phyloP scores from a whole-genome alignment of 139 green algal genomes.

The Chlamydomonas sp. region DNA sequence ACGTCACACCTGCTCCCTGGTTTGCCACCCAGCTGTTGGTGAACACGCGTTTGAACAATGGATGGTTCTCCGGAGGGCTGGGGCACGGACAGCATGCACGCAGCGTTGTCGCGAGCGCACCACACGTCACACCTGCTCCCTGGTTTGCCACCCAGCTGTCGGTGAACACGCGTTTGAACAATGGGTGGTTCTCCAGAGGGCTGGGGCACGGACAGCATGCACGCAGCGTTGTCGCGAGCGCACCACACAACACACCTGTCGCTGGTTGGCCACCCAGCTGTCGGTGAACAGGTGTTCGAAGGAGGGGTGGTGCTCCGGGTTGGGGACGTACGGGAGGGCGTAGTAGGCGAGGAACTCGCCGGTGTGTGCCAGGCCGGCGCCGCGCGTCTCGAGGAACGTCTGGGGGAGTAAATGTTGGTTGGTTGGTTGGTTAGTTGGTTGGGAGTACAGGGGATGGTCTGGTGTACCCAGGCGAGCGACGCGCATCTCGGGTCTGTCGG shows the following conservation, averaged over 20 bases:
- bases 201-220: no score
- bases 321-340: conserved; percentile 30
- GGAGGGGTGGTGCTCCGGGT: conserved; percentile 34
- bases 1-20: no score
- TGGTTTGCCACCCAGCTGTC: conserved; percentile 20
- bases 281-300: conserved; percentile 30
- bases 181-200: conserved; percentile 36
- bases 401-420: no score
- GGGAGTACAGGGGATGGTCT: no score
- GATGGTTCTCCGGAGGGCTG: conserved; percentile 38
- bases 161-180: conserved; percentile 30
- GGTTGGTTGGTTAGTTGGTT: no score
- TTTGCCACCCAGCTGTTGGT: conserved; percentile 18
- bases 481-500: no score
- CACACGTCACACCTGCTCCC: no score
- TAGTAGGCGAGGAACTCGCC: conserved; percentile 37
- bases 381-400: conserved; percentile 28
- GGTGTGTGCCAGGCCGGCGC: conserved; percentile 22
- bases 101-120: no score
- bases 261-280: conserved; percentile 22
- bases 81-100: no score
- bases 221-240: no score
- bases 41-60: conserved; percentile 33
- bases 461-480: no score
- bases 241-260: no score